Conservation (phyloP, 2,329 filamentous ascomycete genomes). For the Fusarium torulosum region DNA sequence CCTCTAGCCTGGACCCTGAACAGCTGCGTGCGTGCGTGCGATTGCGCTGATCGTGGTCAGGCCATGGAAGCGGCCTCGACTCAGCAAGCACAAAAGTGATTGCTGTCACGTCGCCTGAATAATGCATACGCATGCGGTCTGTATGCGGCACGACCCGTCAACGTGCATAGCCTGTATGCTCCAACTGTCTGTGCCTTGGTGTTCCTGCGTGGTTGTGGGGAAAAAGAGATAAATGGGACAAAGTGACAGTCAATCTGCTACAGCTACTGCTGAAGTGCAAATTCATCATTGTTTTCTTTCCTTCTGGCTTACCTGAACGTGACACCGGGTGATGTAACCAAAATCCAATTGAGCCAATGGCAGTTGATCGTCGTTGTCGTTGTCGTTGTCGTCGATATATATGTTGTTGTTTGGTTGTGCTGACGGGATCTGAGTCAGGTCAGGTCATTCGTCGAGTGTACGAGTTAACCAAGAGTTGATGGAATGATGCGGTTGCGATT, state of each 20-base stretch:
- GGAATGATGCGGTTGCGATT: constrained; percentile 33
- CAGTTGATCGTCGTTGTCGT: constrained; percentile 11
- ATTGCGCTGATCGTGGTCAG: constrained; percentile 7
- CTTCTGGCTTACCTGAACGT: constrained; percentile 32
- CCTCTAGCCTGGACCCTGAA: constrained; percentile 3
- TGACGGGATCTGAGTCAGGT: constrained; percentile 22
- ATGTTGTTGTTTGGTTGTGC: constrained; percentile 32
- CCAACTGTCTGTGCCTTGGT: constrained; percentile 22
- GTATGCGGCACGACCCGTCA: constrained; percentile 31
- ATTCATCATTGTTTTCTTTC: constrained; percentile 11
- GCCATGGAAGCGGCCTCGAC: neutral
- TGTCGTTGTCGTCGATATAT: no score
- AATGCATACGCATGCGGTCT: constrained; percentile 7
- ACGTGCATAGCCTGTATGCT: constrained; percentile 28
- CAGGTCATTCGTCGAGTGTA: constrained; percentile 29
- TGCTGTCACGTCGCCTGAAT: constrained; percentile 30
- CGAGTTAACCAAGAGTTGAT: constrained; percentile 26
- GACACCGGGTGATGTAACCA: neutral
- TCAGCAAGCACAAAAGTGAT: neutral
- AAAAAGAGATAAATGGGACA: constrained; percentile 23
- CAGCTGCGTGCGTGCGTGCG: constrained; percentile 1
- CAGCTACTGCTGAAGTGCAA: no score
- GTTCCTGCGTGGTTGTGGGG: constrained; percentile 37
- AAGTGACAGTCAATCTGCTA: constrained; percentile 31
- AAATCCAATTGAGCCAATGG: constrained; percentile 12